Evolutionary conservation across 2,329 filamentous ascomycete genomes (phyloP).

Genomic region (Microsporum canis): DNA sequence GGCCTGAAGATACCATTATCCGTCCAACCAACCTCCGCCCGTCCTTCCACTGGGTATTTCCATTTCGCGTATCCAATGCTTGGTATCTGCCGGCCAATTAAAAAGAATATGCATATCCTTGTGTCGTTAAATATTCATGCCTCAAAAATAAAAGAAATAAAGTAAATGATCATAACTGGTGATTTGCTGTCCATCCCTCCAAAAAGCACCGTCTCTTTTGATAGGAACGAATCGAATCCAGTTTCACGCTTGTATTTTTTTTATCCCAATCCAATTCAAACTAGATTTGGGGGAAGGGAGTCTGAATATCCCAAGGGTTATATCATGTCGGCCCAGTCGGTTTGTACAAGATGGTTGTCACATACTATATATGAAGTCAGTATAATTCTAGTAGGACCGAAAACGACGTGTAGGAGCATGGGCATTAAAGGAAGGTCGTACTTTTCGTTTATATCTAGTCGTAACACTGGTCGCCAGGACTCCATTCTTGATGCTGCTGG

Average conservation of each 20-base stretch:
- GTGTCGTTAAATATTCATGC: constrained; percentile 3
- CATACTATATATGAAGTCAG: constrained; percentile 52
- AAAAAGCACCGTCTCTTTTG: not conserved
- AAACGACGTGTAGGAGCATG: constrained; percentile 2
- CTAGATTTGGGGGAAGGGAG: too few species aligned
- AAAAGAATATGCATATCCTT: not conserved
- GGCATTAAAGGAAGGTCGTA: constrained; percentile 16
- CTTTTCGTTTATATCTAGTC: constrained; percentile 90
- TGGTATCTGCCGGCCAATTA: not conserved
- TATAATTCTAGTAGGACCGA: constrained; percentile 4
- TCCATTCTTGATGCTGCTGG: constrained; percentile 95
- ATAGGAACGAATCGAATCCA: not conserved
- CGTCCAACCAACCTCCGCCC: not conserved
- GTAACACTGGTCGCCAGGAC: constrained; percentile 91
- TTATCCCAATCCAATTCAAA: not conserved
- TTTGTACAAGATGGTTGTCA: constrained; percentile 97
- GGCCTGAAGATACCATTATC: not conserved
- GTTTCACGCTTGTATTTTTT: not conserved
- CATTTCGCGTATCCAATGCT: constrained; percentile 1
- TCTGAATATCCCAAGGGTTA: not conserved
- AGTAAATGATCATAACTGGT: not conserved
- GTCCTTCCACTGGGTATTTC: not conserved
- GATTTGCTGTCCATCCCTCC: not conserved
- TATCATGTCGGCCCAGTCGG: constrained; percentile 45
- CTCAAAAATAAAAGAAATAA: not conserved